Base-by-base conservation (phyloP, 768 basidiomycete genomes). In the Gymnopilus junonius region DNA sequence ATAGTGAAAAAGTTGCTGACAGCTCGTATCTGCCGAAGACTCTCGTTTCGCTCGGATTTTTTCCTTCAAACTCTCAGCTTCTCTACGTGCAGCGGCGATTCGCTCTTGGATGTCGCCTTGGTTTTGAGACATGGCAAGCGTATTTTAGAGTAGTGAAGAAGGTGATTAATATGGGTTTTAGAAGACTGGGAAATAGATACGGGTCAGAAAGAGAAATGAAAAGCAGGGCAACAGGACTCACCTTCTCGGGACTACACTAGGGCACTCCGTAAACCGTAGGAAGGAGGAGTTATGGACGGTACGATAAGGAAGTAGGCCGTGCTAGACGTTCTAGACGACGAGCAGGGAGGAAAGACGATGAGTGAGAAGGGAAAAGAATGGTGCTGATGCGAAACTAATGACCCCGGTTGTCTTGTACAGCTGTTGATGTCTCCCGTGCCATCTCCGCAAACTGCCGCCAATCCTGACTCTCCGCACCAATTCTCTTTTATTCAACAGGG, bases 1-100 rank as follows among this genome's bases (percentile, higher is more conserved):
- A 58, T 29, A n/a, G 57, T 40, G 48, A 50, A 58, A 25, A 65
- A 39, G 45, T 61, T 29, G 89, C 95, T 80, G 74, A 99, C 97
- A 81, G 73, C 93, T 97, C 17, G 97, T 97, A 79, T 99, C 97
- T n/a, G 94, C 95, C 53, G 95, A 94, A 63, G 95, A 94, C 77
- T 99, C 97, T 74, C 90, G 91, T 79, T 94, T 97, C 53, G 94
- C 91, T 72, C 96, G 85, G 75, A 99, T 99, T 88, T 96, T 97
- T 85, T 99, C 97, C 82, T 97, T 99, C 80, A 99, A 77, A 73
- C 87, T 91, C 79, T 99, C 97, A 46, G 95, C 95, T 79, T 99
- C 97, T 75, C 97, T 86, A 69, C 97, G 89, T 62, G 97, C 97
- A 57, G 96, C 94, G 45, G 97, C 94, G 76, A 99, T 99, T 71